Conservation (phyloP, 2,329 filamentous ascomycete species). For the Sporothrix inflata region DNA sequence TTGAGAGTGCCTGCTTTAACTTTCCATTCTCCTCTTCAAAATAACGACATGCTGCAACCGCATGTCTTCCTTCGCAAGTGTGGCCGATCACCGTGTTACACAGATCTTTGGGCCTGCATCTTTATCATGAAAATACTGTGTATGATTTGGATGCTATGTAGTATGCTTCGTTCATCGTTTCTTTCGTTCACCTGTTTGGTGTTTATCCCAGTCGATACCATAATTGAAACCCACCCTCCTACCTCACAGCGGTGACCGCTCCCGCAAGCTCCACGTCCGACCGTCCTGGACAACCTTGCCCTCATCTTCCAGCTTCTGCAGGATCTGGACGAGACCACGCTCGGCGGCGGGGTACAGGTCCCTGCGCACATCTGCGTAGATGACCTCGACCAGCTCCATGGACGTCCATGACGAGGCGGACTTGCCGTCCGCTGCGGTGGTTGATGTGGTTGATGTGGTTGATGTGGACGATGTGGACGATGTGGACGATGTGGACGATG, state of each 20-base stretch:
- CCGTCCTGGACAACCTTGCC: slow-evolving; percentile 59
- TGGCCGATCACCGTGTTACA: neutral
- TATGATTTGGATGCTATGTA: neutral
- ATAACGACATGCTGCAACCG: neutral
- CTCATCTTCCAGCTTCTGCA: slow-evolving; percentile 77
- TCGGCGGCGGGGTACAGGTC: slow-evolving; percentile 76
- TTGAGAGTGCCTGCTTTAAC: neutral
- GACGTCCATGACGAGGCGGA: slow-evolving; percentile 60
- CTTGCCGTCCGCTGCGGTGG: neutral
- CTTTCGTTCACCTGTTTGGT: neutral
- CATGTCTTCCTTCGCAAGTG: neutral
- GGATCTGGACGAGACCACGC: slow-evolving; percentile 74
- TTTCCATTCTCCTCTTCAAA: no score
- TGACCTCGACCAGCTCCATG: slow-evolving; percentile 83
- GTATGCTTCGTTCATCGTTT: neutral
- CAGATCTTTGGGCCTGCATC: neutral
- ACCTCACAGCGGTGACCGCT: slow-evolving; percentile 48
- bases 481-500: no score
- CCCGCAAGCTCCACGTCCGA: slow-evolving; percentile 50
- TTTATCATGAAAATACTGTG: neutral
- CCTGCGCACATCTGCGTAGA: slow-evolving; percentile 80
- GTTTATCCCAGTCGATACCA: neutral
- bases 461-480: no score
- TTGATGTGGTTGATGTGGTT: no score
- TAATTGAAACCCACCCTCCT: neutral